These are phyloP conservation scores for Penicillium cataractarum DNA, from an alignment of 495 filamentous ascomycete species.

Conservation along the genomic window DNA sequence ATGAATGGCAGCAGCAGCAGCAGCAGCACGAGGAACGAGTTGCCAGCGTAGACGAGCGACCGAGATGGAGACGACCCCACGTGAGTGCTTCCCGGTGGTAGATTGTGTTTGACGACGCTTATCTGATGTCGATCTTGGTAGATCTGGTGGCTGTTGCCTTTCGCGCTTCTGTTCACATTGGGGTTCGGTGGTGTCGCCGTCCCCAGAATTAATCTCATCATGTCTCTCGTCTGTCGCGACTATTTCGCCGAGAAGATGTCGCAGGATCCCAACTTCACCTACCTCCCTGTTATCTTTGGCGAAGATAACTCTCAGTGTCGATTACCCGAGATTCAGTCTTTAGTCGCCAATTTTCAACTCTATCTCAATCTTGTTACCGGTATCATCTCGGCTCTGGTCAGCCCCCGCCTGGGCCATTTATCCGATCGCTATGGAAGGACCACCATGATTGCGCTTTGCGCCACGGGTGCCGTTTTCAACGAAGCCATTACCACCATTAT, in stretches of 20 bases:
- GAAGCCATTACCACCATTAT: conserved; percentile 79
- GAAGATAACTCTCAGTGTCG: conserved; percentile 73
- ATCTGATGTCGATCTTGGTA: conserved; percentile 36
- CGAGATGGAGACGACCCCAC: conserved; percentile 27
- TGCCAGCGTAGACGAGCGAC: conserved; percentile 12
- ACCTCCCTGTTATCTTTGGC: conserved; percentile 67
- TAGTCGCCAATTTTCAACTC: conserved; percentile 77
- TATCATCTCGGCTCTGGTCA: conserved; percentile 70
- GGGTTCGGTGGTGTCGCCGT: conserved; percentile 83
- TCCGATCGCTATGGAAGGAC: conserved; percentile 90
- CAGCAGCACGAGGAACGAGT: conserved; percentile 9
- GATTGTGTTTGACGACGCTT: conserved; percentile 1
- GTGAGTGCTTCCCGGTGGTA: conserved; percentile 25
- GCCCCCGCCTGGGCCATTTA: conserved; percentile 79
- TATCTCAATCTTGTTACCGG: conserved; percentile 72
- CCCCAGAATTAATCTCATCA: conserved; percentile 78
- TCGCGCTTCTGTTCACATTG: conserved; percentile 75
- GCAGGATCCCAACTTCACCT: conserved; percentile 60
- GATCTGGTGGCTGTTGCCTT: conserved; percentile 83
- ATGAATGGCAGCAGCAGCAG: conserved; percentile 14
- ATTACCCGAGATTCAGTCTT: conserved; percentile 68
- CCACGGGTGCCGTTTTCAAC: conserved; percentile 64
- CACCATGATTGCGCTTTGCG: conserved; percentile 66
- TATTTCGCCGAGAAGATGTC: conserved; percentile 67
- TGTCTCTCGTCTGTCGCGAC: conserved; percentile 76